These are phyloP conservation scores for Nyssa sinensis DNA, from an alignment of 148 eudicot species.

Conservation along the genomic window DNA sequence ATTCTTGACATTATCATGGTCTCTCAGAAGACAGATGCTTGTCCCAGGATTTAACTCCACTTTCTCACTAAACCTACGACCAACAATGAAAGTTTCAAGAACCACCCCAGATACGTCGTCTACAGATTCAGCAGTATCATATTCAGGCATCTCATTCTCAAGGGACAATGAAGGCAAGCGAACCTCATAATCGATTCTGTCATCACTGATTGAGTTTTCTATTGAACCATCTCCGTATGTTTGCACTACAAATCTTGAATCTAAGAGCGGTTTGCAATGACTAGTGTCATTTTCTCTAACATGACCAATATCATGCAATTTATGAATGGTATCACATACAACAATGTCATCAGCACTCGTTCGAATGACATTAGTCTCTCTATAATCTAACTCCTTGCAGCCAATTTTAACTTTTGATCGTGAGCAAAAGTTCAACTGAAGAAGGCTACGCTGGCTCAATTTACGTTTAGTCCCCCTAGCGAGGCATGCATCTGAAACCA, in stretches of 20 bases:
- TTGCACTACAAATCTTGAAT: slow-evolving; percentile 12
- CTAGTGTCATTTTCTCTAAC: slow-evolving; percentile 17
- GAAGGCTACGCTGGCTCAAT: slow-evolving; percentile 71
- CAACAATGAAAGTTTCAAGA: slow-evolving; percentile 77
- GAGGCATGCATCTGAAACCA: slow-evolving; percentile 70
- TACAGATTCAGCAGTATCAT: slow-evolving; percentile 26
- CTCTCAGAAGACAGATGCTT: slow-evolving; percentile 53
- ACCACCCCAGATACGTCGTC: slow-evolving; percentile 30
- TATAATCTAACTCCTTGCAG: slow-evolving; percentile 22
- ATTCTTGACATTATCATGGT: slow-evolving; percentile 66
- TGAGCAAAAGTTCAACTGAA: slow-evolving; percentile 61
- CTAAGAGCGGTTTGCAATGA: slow-evolving; percentile 8
- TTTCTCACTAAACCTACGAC: slow-evolving; percentile 60
- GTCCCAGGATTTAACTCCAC: slow-evolving; percentile 48
- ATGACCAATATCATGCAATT: slow-evolving; percentile 11
- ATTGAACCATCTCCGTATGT: slow-evolving; percentile 7
- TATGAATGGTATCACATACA: slow-evolving; percentile 11
- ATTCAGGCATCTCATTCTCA: slow-evolving; percentile 24
- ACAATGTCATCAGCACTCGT: slow-evolving; percentile 20
- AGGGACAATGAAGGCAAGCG: slow-evolving; percentile 12
- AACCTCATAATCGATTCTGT: slow-evolving; percentile 10
- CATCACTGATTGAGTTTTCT: slow-evolving; percentile 26
- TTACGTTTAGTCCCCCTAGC: slow-evolving; percentile 76
- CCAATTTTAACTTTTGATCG: slow-evolving; percentile 24
- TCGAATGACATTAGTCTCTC: slow-evolving; percentile 20